phyloP scores from a whole-genome alignment of 352 stramenopile species.

The Phytophthora pini region DNA sequence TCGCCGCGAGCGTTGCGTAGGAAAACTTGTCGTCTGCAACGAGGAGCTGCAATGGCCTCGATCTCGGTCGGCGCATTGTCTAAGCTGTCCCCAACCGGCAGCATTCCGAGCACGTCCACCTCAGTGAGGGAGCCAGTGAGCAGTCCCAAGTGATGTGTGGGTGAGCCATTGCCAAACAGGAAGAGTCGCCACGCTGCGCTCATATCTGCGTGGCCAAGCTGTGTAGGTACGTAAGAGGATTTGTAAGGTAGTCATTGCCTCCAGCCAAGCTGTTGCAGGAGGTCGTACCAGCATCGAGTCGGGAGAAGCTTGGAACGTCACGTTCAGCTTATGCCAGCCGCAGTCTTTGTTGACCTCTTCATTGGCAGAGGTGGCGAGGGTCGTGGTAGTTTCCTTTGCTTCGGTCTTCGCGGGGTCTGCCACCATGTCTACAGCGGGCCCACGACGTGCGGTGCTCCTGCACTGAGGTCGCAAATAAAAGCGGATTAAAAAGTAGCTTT shows the following conservation, averaged over 20 bases:
- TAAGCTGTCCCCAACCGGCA: conserved; percentile 45
- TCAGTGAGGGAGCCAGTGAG: conserved; percentile 75
- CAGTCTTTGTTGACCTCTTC: conserved; percentile 13
- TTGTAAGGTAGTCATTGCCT: conserved; percentile 10
- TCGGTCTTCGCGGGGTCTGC: conserved; percentile 1
- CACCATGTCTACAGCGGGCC: conserved; percentile 9
- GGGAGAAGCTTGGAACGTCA: conserved; percentile 42
- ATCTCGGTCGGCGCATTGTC: conserved; percentile 60
- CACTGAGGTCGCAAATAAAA: background rate
- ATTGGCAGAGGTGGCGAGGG: background rate
- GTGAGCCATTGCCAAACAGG: conserved; percentile 85
- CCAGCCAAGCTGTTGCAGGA: background rate
- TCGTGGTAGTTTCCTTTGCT: conserved; percentile 6
- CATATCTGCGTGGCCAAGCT: conserved; percentile 71
- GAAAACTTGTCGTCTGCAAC: conserved; percentile 79
- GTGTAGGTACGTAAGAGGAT: conserved; percentile 2
- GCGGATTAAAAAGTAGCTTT: background rate
- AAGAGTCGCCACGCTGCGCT: conserved; percentile 79
- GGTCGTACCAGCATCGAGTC: conserved; percentile 55
- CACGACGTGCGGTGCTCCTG: conserved; percentile 23
- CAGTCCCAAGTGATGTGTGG: conserved; percentile 81
- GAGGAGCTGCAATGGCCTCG: conserved; percentile 58
- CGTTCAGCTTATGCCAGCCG: conserved; percentile 42
- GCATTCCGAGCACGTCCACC: conserved; percentile 81
- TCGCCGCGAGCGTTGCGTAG: conserved; percentile 75